Conservation (phyloP, 106 monocot genomes). For the Platanthera zijinensis region DNA sequence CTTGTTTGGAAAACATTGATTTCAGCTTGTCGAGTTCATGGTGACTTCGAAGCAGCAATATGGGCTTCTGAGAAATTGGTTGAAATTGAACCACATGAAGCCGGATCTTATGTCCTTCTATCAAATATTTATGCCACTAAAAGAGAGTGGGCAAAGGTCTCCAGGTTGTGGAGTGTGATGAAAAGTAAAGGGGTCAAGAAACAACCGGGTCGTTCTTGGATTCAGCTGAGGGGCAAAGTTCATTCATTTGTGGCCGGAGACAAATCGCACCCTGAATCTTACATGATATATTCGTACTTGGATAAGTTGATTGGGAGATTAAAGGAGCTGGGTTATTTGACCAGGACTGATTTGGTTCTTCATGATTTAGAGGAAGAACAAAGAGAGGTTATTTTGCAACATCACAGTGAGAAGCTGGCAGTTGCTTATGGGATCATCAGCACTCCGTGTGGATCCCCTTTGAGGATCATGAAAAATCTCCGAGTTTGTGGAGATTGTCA, state of each 20-base stretch:
- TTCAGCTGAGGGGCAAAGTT: slow-evolving; percentile 44
- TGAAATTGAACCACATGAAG: slow-evolving; percentile 40
- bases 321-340: slow-evolving; percentile 41
- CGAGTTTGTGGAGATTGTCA: slow-evolving; percentile 53
- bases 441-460: slow-evolving; percentile 24
- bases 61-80: slow-evolving; percentile 39
- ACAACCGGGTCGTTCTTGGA: slow-evolving; percentile 66
- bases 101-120: slow-evolving; percentile 45
- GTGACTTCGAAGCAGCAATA: slow-evolving; percentile 38
- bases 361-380: slow-evolving; percentile 53
- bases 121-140: slow-evolving; percentile 54
- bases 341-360: slow-evolving; percentile 30
- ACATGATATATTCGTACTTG: slow-evolving; percentile 43
- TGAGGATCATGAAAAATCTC: slow-evolving; percentile 55
- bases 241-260: slow-evolving; percentile 58
- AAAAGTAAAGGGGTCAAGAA: slow-evolving; percentile 34
- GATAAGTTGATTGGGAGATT: slow-evolving; percentile 40
- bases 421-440: slow-evolving; percentile 49
- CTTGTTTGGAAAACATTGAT: slow-evolving; percentile 61
- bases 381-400: slow-evolving; percentile 22
- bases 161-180: slow-evolving; percentile 39
- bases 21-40: slow-evolving; percentile 51
- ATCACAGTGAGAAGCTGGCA: slow-evolving; percentile 50
- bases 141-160: slow-evolving; percentile 42
- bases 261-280: slow-evolving; percentile 26